A percentile compares a stretch with the other conserved stretches of the same genome.
phyloP scores from a whole-genome alignment of 495 filamentous ascomycete genomes.

The Cladorrhinum samala region DNA sequence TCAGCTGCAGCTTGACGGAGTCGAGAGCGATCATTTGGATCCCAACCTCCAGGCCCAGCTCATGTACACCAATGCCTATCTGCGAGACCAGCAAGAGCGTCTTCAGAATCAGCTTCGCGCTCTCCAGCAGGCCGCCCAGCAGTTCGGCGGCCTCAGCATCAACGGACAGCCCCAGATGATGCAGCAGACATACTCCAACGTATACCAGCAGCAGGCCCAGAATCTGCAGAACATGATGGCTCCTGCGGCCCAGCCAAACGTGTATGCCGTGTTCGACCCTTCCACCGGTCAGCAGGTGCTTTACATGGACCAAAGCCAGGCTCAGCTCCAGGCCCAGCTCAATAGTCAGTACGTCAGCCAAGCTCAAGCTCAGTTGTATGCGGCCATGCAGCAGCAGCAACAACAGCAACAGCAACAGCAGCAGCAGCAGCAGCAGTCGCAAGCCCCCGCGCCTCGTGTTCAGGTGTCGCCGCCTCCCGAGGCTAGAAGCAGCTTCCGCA shows the following conservation, averaged over 20 bases:
- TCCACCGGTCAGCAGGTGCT: conserved; percentile 74
- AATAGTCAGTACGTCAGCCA: conserved; percentile 14
- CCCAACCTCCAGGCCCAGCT: conserved; percentile 77
- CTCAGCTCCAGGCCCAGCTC: conserved; percentile 31
- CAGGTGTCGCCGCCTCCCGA: conserved; percentile 74
- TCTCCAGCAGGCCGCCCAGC: conserved; percentile 59
- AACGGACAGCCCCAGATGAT: conserved; percentile 39
- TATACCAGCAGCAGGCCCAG: conserved; percentile 41
- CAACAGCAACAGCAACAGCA: conserved; percentile 19
- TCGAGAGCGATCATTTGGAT: conserved; percentile 63
- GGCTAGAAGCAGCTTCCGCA: conserved; percentile 48
- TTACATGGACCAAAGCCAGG: conserved; percentile 42
- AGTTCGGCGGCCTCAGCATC: conserved; percentile 70
- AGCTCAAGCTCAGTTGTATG: conserved; percentile 39
- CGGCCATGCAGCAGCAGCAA: conserved; percentile 27
- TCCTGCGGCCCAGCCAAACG: conserved; percentile 39
- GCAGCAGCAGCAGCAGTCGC: conserved; percentile 31
- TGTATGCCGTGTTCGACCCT: conserved; percentile 79
- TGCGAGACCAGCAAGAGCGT: conserved; percentile 83
- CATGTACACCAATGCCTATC: conserved; percentile 75
- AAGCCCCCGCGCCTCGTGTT: conserved; percentile 49
- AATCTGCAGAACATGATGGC: conserved; percentile 56
- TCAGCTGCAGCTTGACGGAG: conserved; percentile 62
- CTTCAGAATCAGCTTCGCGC: conserved; percentile 56
- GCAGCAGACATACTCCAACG: conserved; percentile 37